Conservation (phyloP, 371 early-diverging fungal species). For the Haplosporangium sp. region DNA sequence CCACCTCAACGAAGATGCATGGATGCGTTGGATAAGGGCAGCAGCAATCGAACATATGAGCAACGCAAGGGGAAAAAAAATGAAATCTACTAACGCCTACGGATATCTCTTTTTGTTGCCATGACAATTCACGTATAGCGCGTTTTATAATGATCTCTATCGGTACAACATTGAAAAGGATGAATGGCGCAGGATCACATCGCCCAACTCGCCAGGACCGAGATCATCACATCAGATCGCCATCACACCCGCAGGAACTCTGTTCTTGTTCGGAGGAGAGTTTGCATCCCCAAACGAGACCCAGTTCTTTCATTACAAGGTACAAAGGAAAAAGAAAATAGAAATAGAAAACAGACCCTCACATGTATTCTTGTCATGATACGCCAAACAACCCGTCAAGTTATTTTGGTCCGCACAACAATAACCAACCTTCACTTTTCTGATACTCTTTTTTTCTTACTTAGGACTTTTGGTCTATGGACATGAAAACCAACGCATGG, state of each 20-base stretch:
- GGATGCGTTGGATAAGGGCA: background rate
- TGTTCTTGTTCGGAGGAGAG: constrained; percentile 70
- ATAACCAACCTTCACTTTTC: background rate
- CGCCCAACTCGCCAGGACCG: constrained; percentile 70
- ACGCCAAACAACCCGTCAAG: background rate
- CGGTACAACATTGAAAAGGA: constrained; percentile 68
- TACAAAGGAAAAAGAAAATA: background rate
- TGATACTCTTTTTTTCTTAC: background rate
- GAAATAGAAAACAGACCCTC: too few relatives aligned
- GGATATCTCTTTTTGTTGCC: background rate
- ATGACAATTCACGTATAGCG: constrained; percentile 9
- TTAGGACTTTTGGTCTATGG: constrained; percentile 72
- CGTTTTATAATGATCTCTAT: constrained; percentile 59
- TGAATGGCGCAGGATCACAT: constrained; percentile 66
- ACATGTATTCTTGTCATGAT: background rate
- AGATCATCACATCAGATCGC: constrained; percentile 70
- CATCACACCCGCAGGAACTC: constrained; percentile 62
- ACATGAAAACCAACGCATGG: constrained; percentile 70
- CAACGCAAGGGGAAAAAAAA: too few relatives aligned
- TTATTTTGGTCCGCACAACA: background rate
- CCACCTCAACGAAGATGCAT: background rate
- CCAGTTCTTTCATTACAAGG: constrained; percentile 70
- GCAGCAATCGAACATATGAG: too few relatives aligned
- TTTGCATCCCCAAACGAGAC: constrained; percentile 69
- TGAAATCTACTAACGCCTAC: background rate